Conservation (phyloP, 1,284 basidiomycete species). For the Cystobasidium slooffiae region DNA sequence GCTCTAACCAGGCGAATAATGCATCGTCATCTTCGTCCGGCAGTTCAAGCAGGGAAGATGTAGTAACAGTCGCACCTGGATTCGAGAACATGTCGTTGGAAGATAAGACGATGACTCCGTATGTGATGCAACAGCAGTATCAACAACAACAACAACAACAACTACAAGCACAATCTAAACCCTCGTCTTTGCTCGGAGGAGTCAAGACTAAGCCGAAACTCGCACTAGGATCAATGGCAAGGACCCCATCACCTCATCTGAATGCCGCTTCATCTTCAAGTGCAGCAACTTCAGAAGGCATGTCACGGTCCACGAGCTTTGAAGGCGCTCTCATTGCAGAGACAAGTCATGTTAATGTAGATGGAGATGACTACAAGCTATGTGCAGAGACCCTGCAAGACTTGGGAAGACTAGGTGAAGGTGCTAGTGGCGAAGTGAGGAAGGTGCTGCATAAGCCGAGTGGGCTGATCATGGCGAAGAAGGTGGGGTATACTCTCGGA, state of each 20-base stretch:
- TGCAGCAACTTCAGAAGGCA: conserved; percentile 12
- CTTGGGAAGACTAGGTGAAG: conserved; percentile 77
- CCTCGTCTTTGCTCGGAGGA: neutral
- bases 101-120: conserved; percentile 33
- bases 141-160: conserved; percentile 12
- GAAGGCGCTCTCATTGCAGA: conserved; percentile 36
- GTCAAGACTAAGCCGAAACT: conserved; percentile 38
- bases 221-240: conserved; percentile 7
- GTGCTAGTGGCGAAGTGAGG: conserved; percentile 92
- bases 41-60: conserved; percentile 3
- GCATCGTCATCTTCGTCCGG: conserved; percentile 7
- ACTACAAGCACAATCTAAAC: neutral
- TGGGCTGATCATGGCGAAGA: conserved; percentile 84
- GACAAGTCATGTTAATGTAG: conserved; percentile 32
- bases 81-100: conserved; percentile 40
- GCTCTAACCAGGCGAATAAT: neutral
- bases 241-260: conserved; percentile 12
- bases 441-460: conserved; percentile 81
- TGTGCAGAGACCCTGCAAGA: conserved; percentile 48
- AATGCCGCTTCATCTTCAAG: conserved; percentile 15
- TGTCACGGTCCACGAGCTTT: conserved; percentile 27
- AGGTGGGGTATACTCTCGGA: conserved; percentile 60
- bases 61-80: conserved; percentile 24
- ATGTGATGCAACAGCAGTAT: conserved; percentile 7
- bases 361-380: conserved; percentile 46